Percentiles rank a stretch among this genome's conserved stretches.
Conservation (phyloP, 106 monocot genomes). For the Cymbidium sinense region DNA sequence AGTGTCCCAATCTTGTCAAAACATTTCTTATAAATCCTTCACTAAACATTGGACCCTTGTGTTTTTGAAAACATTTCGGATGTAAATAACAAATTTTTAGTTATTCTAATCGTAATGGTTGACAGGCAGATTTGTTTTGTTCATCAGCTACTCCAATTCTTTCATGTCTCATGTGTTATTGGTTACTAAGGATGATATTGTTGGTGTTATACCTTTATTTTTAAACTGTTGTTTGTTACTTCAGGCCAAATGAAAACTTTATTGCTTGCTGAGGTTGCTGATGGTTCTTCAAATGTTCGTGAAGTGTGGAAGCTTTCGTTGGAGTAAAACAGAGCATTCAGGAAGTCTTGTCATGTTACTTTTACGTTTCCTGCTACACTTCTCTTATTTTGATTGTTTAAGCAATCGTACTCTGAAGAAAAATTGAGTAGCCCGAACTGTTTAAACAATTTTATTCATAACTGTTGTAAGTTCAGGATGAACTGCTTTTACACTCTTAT, state of each 20-base stretch:
- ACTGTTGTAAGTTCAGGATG: too few species aligned
- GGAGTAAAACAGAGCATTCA: conserved; percentile 11
- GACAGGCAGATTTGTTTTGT: neutral
- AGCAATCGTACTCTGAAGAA: too few species aligned
- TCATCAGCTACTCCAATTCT: neutral
- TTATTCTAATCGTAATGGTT: neutral
- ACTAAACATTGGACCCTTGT: neutral
- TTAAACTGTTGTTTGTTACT: conserved; percentile 7
- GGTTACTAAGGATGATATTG: too few species aligned
- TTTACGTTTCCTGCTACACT: too few species aligned
- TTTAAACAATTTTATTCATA: too few species aligned
- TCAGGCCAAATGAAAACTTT: conserved; percentile 47
- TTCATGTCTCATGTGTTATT: neutral
- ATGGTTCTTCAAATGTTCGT: conserved; percentile 92
- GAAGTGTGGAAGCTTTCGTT: conserved; percentile 89
- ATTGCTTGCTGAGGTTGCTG: conserved; percentile 74
- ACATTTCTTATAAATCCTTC: neutral
- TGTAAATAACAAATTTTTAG: neutral
- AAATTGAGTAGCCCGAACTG: too few species aligned
- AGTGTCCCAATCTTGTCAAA: neutral
- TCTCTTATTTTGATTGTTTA: too few species aligned
- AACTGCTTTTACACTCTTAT: too few species aligned
- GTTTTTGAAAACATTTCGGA: too few species aligned
- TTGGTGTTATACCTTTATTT: neutral
- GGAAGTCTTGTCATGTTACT: too few species aligned